phyloP scores from a whole-genome alignment of 495 filamentous ascomycete species.

The Neurospora intermedia region DNA sequence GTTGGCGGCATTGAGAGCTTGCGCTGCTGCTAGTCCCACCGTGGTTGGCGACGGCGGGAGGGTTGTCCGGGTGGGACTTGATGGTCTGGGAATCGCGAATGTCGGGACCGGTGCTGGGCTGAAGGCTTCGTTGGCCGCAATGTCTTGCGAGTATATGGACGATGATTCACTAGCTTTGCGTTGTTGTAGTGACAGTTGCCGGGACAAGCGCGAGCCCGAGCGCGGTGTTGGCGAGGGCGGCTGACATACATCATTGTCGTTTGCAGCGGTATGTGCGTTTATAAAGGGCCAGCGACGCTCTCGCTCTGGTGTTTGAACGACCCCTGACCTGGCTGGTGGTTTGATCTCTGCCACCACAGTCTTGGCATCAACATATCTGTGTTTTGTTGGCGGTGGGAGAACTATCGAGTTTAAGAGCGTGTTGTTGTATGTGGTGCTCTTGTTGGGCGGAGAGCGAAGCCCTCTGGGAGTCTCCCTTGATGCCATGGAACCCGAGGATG shows the following conservation, averaged over 20 bases:
- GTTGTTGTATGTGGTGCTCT: neutral
- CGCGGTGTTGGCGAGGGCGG: neutral
- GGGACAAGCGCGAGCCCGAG: neutral
- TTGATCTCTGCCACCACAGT: neutral
- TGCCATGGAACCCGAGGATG: neutral
- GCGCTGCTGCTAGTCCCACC: neutral
- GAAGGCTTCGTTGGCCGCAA: neutral
- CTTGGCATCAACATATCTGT: neutral
- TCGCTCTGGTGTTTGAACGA: neutral
- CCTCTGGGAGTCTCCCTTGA: neutral
- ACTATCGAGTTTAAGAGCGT: slow-evolving; percentile 1
- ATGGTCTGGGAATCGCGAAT: neutral
- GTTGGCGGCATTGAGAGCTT: slow-evolving; percentile 6
- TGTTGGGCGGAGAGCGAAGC: neutral
- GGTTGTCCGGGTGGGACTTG: neutral
- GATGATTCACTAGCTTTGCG: slow-evolving; percentile 11
- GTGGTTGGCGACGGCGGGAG: neutral
- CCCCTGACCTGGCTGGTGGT: neutral
- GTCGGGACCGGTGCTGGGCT: neutral
- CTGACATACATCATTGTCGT: neutral
- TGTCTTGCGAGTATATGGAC: slow-evolving; percentile 17
- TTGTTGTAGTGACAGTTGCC: neutral
- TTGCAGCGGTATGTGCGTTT: neutral
- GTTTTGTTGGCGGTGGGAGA: slow-evolving; percentile 3
- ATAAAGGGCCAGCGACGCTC: neutral